phyloP scores from a whole-genome alignment of 2,329 filamentous ascomycete species.

The Didymella keratinophila region DNA sequence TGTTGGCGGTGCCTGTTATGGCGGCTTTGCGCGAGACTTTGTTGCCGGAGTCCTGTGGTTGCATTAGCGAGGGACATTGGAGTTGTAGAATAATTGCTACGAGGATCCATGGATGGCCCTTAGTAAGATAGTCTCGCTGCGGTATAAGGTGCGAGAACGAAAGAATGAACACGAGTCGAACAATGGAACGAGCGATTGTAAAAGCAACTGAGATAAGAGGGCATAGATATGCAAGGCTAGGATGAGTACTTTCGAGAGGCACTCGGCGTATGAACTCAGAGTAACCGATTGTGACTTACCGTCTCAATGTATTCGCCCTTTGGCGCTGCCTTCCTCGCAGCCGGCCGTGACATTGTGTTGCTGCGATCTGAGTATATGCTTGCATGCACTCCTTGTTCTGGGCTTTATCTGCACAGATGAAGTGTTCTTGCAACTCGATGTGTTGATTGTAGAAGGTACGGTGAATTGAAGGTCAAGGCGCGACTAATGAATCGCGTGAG shows the following conservation, averaged over 20 bases:
- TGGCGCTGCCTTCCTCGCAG: constrained; percentile 63
- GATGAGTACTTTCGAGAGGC: neutral
- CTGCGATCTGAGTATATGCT: neutral
- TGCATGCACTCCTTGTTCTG: neutral
- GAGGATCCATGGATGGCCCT: too few species aligned
- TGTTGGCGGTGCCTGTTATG: constrained; percentile 95
- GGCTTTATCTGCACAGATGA: neutral
- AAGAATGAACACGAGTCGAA: too few species aligned
- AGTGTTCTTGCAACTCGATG: neutral
- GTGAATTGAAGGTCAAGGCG: constrained; percentile 15
- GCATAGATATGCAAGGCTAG: too few species aligned
- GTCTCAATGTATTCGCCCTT: constrained; percentile 98
- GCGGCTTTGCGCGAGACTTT: constrained; percentile 93
- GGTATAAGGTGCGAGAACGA: too few species aligned
- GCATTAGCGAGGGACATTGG: neutral
- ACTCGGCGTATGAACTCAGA: neutral
- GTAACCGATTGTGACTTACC: constrained; percentile 55
- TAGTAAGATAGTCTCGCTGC: too few species aligned
- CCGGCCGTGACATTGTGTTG: constrained; percentile 52
- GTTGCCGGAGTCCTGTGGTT: constrained; percentile 86
- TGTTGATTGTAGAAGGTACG: constrained; percentile 9
- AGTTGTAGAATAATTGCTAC: too few species aligned
- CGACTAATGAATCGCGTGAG: constrained; percentile 23
- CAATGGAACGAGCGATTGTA: too few species aligned
- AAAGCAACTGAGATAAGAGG: too few species aligned